These are phyloP conservation scores for Metschnikowia arizonensis DNA, from an alignment of 805 yeast genomes.

Conservation along the genomic window DNA sequence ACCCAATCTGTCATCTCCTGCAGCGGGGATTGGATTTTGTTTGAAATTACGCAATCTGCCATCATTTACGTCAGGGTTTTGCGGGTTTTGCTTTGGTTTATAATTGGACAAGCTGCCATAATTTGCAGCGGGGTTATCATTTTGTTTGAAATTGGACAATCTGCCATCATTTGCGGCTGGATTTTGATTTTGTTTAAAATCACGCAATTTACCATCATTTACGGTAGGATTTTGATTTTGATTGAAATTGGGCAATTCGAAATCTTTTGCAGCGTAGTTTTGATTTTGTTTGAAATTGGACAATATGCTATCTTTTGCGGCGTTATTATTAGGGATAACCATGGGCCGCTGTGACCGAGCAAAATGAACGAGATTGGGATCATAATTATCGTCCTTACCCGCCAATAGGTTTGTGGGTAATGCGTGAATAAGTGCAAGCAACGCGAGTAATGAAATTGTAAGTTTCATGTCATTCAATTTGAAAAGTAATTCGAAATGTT, in stretches of 20 bases:
- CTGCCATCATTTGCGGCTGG: background rate
- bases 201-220: too few relatives aligned
- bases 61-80: too few relatives aligned
- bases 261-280: too few relatives aligned
- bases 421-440: slow-evolving; percentile 21
- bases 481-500: background rate
- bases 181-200: too few relatives aligned
- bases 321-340: background rate
- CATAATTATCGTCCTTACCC: background rate
- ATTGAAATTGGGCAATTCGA: too few relatives aligned
- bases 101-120: too few relatives aligned
- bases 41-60: too few relatives aligned
- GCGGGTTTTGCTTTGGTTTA: too few relatives aligned
- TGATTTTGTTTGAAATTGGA: background rate
- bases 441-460: slow-evolving; percentile 20
- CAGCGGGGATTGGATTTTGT: too few relatives aligned
- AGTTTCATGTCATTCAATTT: slow-evolving; percentile 12
- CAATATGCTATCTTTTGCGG: background rate
- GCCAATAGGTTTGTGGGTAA: slow-evolving; percentile 16
- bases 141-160: too few relatives aligned
- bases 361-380: background rate
- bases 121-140: too few relatives aligned
- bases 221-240: too few relatives aligned
- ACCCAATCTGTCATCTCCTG: background rate
- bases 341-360: background rate